Evolutionary conservation across 768 basidiomycete species (phyloP), one percentile per base, ranked within the genome.

Genomic region (Tulasnella sp.): DNA sequence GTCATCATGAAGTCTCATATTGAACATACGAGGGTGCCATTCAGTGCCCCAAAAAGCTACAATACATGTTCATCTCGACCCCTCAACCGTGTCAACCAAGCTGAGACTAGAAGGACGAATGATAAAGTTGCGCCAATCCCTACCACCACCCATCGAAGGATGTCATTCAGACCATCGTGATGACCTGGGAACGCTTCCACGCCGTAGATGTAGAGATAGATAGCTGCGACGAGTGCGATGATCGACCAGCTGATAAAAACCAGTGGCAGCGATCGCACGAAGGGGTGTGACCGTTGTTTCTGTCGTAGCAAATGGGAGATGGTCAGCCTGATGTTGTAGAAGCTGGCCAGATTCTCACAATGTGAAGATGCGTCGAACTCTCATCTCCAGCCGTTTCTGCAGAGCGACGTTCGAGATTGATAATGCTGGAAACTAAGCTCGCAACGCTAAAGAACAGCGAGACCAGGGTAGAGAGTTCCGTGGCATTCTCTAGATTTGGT

Each of bases 131-230:
- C 39, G 40, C 75, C 75, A 11, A 76, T 39, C 25, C 14, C 75
- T 8, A 76, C 75, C 29, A 76, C 29, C 2, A 76, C 40, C 75
- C 75, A 76, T 70, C 42, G 38, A 17, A 76, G 38, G 45, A 76
- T 37, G 15, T 76, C 75, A 29, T 42, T 76, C 49, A 39, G 29
- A 7, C 67, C 75, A 29, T 76, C 25, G n/a, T 70, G 67, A 36
- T 74, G 73, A 22, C 73, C 52, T 14, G 42, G 73, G 42, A 38
- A 29, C 3, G 69, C 67, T 2, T 38, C 37, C 29, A 68, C 75
- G 40, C 40, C 22, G 25, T 31, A 76, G 22, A 76, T 38, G 40
- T 76, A 76, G 25, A 76, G 75, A 42, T 34, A 76, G 19, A 54
- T 68, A 11, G 67, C 58, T 3, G 67, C 52, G 9, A 76, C 68